Evolutionary conservation across 441 rosid species (phyloP).

Genomic region (Gossypium laxum): DNA sequence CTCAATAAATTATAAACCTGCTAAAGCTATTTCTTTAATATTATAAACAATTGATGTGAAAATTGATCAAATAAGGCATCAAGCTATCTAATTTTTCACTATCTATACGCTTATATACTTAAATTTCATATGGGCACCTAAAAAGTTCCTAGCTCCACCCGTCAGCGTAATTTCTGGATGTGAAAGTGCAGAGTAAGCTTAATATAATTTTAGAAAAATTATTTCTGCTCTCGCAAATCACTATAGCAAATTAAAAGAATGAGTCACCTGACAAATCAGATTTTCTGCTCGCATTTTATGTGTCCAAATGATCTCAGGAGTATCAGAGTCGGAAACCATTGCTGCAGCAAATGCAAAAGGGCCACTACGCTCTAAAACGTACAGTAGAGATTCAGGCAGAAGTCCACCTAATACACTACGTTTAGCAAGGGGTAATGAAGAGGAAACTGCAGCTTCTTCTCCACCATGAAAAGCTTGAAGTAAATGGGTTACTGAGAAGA

Average conservation of each 20-base stretch:
- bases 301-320: constrained; percentile 99
- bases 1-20: background rate
- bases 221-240: background rate
- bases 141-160: background rate
- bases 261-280: constrained; percentile 74
- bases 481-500: constrained; percentile 85
- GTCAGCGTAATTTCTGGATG: constrained; percentile 1
- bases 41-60: background rate
- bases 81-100: background rate
- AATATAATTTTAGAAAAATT: constrained; percentile 3
- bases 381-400: constrained; percentile 91
- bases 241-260: constrained; percentile 14
- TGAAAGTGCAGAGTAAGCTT: constrained; percentile 2
- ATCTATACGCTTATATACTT: background rate
- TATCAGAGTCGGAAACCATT: constrained; percentile 98
- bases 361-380: constrained; percentile 96
- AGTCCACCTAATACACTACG: constrained; percentile 97
- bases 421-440: constrained; percentile 91
- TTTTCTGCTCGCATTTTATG: constrained; percentile 99
- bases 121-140: background rate
- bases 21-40: background rate
- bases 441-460: constrained; percentile 98
- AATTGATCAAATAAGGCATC: background rate
- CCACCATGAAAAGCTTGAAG: constrained; percentile 99
- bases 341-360: constrained; percentile 96